Conservation (phyloP, 2,329 filamentous ascomycete genomes). For the Hypoxylon sp. region DNA sequence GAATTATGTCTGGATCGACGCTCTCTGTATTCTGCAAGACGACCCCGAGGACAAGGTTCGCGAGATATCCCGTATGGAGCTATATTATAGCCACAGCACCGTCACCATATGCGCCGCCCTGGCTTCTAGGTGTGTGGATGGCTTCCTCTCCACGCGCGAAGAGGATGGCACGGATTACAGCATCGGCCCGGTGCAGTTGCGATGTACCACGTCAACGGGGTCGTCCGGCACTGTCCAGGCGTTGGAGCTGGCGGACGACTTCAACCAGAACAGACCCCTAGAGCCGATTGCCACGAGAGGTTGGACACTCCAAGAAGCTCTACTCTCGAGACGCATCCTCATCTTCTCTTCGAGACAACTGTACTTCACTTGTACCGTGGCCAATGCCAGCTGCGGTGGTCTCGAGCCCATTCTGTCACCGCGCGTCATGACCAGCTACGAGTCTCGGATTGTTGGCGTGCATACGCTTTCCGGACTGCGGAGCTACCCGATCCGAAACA, state of each 20-base stretch:
- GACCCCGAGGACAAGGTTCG: conserved; percentile 11
- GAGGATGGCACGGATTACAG: conserved; percentile 18
- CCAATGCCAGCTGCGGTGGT: conserved; percentile 32
- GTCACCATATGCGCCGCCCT: conserved; percentile 27
- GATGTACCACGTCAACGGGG: conserved; percentile 9
- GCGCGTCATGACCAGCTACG: conserved; percentile 17
- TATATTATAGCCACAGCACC: conserved; percentile 25
- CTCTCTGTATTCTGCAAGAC: conserved; percentile 27
- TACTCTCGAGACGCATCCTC: conserved; percentile 33
- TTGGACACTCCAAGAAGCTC: conserved; percentile 35
- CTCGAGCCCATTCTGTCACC: conserved; percentile 18
- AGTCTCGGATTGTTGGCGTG: conserved; percentile 27
- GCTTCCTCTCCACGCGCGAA: conserved; percentile 13
- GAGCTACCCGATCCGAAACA: conserved; percentile 20
- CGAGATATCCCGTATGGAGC: conserved; percentile 26
- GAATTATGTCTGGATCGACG: conserved; percentile 23
- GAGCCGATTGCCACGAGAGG: conserved; percentile 29
- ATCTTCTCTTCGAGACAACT: conserved; percentile 33
- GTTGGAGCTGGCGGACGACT: conserved; percentile 12
- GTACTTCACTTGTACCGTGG: conserved; percentile 30
- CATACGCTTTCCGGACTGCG: conserved; percentile 25
- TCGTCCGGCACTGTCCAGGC: conserved; percentile 18
- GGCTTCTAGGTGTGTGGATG: conserved; percentile 17
- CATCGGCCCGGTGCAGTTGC: conserved; percentile 23
- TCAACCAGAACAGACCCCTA: conserved; percentile 7